Evolutionary conservation across 2,329 filamentous ascomycete genomes (phyloP).

Genomic region (Hymenoscyphus infarciens): DNA sequence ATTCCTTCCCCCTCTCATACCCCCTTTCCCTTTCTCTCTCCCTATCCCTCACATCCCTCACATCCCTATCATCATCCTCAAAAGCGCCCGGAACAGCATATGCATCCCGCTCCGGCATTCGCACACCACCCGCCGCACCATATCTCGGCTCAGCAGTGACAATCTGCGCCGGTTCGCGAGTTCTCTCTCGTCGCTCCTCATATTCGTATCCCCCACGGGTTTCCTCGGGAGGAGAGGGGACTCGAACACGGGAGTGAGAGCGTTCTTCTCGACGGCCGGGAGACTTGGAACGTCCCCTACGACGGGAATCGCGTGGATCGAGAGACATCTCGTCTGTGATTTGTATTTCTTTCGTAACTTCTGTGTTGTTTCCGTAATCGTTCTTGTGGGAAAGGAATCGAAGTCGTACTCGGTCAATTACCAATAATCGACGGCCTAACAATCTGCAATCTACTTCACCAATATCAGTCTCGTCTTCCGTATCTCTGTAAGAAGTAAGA

Average conservation of each 20-base stretch:
- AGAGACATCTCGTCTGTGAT: constrained; percentile 30
- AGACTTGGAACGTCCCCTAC: constrained; percentile 30
- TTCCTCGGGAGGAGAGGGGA: constrained; percentile 22
- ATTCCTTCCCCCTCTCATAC: constrained; percentile 19
- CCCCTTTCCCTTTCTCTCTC: constrained; percentile 16
- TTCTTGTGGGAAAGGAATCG: no score
- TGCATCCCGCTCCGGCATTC: constrained; percentile 7
- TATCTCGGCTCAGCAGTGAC: constrained; percentile 20
- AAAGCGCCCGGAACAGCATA: constrained; percentile 24
- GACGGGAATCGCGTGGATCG: constrained; percentile 31
- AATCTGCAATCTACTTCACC: no score
- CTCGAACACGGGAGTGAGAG: constrained; percentile 21
- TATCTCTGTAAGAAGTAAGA: no score
- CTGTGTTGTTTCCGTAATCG: no score
- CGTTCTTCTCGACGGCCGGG: constrained; percentile 29
- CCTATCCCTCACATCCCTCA: constrained; percentile 19
- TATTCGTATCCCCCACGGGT: constrained; percentile 15
- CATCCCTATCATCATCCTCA: constrained; percentile 21
- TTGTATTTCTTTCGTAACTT: neutral
- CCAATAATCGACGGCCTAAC: no score
- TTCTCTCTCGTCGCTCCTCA: constrained; percentile 14
- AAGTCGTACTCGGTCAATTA: no score
- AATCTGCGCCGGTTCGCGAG: constrained; percentile 10
- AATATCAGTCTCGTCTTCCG: no score
- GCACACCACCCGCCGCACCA: neutral